Conservation (phyloP, 805 yeast species). For the Ogataea haglerorum region DNA sequence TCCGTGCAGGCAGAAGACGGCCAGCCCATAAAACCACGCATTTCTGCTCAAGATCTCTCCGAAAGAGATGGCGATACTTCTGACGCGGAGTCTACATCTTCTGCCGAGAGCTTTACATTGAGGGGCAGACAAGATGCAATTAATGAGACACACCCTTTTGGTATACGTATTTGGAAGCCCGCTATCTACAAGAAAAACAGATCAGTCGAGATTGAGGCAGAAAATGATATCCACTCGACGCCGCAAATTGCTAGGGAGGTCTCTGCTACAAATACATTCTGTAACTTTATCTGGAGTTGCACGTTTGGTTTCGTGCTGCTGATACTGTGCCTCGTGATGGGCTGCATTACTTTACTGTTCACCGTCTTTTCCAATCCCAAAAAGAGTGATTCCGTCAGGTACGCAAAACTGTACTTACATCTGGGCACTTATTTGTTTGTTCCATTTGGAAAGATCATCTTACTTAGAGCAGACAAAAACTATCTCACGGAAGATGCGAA, state of each 20-base stretch:
- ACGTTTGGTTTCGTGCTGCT: conserved; percentile 68
- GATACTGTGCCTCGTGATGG: conserved; percentile 48
- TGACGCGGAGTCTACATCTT: conserved; percentile 38
- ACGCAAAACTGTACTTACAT: conserved; percentile 56
- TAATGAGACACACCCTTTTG: conserved; percentile 95
- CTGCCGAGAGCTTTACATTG: conserved; percentile 80
- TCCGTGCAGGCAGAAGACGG: conserved; percentile 18
- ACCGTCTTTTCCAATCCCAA: conserved; percentile 43
- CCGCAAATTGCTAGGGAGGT: conserved; percentile 47
- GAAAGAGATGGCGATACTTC: conserved; percentile 28
- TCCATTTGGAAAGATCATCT: conserved; percentile 91
- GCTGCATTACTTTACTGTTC: conserved; percentile 43
- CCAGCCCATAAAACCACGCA: conserved; percentile 5
- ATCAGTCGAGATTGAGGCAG: conserved; percentile 88
- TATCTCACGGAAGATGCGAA: conserved; percentile 84
- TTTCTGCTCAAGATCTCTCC: conserved; percentile 11
- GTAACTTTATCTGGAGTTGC: conserved; percentile 70
- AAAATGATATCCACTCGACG: conserved; percentile 86
- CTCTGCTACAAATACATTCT: conserved; percentile 57
- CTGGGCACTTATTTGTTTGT: conserved; percentile 68
- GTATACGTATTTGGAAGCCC: conserved; percentile 98
- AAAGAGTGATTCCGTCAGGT: conserved; percentile 49
- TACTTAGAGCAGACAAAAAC: conserved; percentile 71
- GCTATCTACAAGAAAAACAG: conserved; percentile 90
- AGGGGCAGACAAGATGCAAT: conserved; percentile 95